Evolutionary conservation across 208 protist species (phyloP).

Genomic region (Acanthamoeba triangularis): DNA sequence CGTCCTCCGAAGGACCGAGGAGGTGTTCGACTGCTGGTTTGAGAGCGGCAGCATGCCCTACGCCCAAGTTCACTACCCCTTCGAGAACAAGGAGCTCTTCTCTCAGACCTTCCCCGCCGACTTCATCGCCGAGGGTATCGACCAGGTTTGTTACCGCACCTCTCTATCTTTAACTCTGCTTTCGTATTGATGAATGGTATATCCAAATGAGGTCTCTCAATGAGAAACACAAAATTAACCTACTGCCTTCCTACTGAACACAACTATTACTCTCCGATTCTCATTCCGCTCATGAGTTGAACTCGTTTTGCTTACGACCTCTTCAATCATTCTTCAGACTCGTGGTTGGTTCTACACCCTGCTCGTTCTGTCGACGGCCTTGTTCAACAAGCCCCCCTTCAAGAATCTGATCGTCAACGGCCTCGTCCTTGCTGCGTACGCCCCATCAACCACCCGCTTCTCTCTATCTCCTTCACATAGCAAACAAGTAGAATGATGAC

Average conservation of each 20-base stretch:
- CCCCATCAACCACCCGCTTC: background rate
- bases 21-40: conserved; percentile 99
- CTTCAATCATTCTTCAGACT: conserved; percentile 86
- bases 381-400: conserved; percentile 99
- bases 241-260: conserved; percentile 75
- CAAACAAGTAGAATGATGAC: background rate
- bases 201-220: background rate
- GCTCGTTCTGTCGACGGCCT: conserved; percentile 98
- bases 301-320: too few relatives aligned
- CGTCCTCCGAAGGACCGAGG: conserved; percentile 95
- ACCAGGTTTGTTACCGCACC: conserved; percentile 91
- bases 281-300: too few relatives aligned
- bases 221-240: conserved; percentile 19
- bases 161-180: background rate
- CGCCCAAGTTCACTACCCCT: conserved; percentile 99
- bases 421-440: conserved; percentile 98
- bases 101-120: conserved; percentile 97
- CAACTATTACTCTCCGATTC: conserved; percentile 86
- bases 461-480: background rate
- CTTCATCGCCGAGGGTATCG: conserved; percentile 99
- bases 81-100: conserved; percentile 99
- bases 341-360: conserved; percentile 99
- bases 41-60: conserved; percentile 99
- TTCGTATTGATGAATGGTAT: background rate
- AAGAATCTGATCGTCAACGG: conserved; percentile 99